These are phyloP conservation scores for Ettlia oleoabundans DNA, from an alignment of 139 green algal species.

Conservation along the genomic window DNA sequence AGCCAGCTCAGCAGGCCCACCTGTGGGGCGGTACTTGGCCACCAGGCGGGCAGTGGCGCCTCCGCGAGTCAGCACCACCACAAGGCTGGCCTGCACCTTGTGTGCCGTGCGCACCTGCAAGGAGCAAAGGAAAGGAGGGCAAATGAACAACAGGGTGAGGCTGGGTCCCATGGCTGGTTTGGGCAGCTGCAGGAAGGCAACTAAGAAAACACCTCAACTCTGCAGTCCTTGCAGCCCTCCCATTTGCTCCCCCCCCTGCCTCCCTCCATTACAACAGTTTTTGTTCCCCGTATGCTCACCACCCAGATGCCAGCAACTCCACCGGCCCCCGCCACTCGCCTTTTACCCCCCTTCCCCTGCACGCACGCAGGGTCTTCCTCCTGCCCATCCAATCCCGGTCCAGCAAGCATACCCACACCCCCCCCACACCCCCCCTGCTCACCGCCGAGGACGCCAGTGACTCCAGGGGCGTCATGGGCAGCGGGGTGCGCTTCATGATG, in stretches of 20 bases:
- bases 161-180: no score
- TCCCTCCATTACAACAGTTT: background rate
- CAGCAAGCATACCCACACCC: background rate
- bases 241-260: background rate
- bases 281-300: no score
- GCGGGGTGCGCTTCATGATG: slow-evolving; percentile 83
- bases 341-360: no score
- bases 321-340: background rate
- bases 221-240: no score
- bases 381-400: background rate
- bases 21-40: slow-evolving; percentile 42
- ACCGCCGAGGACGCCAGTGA: slow-evolving; percentile 95
- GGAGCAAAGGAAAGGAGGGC: background rate
- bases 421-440: background rate
- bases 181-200: no score
- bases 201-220: no score
- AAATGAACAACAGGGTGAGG: background rate
- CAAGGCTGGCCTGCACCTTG: slow-evolving; percentile 76
- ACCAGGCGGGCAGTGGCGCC: slow-evolving; percentile 89
- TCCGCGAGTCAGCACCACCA: slow-evolving; percentile 90
- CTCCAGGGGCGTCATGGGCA: slow-evolving; percentile 96
- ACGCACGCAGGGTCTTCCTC: no score
- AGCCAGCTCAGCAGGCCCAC: background rate
- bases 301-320: background rate
- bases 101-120: slow-evolving; percentile 77